These are phyloP conservation scores for Fusarium albosuccineum DNA, from an alignment of 2,329 filamentous ascomycete genomes.

Conservation along the genomic window DNA sequence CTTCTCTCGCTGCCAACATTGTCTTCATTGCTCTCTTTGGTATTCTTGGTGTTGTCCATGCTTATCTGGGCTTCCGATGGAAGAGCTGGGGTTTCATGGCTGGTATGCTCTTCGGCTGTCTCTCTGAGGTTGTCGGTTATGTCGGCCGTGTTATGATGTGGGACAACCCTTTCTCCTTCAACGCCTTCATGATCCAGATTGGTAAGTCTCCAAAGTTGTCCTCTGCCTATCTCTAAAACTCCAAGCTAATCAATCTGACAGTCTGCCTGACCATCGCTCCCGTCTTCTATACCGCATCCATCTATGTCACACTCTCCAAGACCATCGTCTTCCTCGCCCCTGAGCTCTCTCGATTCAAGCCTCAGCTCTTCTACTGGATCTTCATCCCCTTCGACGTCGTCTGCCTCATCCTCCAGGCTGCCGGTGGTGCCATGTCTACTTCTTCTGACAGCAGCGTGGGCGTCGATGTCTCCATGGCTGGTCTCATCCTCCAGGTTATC, in stretches of 20 bases:
- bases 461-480: slow-evolving; percentile 59
- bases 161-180: slow-evolving; percentile 69
- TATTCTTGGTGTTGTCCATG: slow-evolving; percentile 56
- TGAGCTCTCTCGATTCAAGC: slow-evolving; percentile 58
- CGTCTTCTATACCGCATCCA: slow-evolving; percentile 69
- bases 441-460: slow-evolving; percentile 51
- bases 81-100: slow-evolving; percentile 62
- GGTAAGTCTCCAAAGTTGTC: slow-evolving; percentile 51
- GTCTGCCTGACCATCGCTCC: slow-evolving; percentile 67
- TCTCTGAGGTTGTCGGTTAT: slow-evolving; percentile 73
- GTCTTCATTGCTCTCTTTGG: slow-evolving; percentile 65
- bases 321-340: slow-evolving; percentile 57
- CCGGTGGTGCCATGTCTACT: slow-evolving; percentile 67
- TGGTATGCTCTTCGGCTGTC: slow-evolving; percentile 68
- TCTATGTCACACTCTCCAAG: slow-evolving; percentile 72
- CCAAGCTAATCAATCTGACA: slow-evolving; percentile 41
- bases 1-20: slow-evolving; percentile 66
- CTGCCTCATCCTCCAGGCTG: slow-evolving; percentile 69
- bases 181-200: slow-evolving; percentile 76
- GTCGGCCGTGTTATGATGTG: slow-evolving; percentile 69
- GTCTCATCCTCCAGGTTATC: slow-evolving; percentile 70
- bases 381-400: slow-evolving; percentile 69
- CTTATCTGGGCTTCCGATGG: slow-evolving; percentile 61
- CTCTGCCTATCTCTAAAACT: no score
- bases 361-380: slow-evolving; percentile 60